Base-by-base conservation (phyloP, 805 yeast genomes). In the Ogataea neopini region DNA sequence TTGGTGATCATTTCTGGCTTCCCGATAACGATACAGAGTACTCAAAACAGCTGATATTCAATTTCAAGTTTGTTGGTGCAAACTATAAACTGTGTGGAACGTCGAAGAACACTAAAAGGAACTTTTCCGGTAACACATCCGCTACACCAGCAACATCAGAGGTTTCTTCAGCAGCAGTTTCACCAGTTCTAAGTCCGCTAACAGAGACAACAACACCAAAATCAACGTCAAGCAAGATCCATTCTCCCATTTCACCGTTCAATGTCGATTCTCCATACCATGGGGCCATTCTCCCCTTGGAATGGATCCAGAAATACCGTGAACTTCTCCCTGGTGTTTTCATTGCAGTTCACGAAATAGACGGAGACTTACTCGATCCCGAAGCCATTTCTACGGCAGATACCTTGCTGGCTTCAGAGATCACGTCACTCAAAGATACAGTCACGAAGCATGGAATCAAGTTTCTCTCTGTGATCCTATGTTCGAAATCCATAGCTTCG, bases 281-380 rank as follows among this genome's bases (percentile, higher is more conserved):
- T 1, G 64, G 71, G 29, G 72, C 74, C 0, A 52, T 79, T 1
- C 56, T 79, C 25, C 68, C 76, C 1, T 52, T 59, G 1, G 66
- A 75, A 20, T 83, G 88, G 88, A 49, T 81, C 11, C 69, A 71
- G 29, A 81, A 80, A 56, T 79, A 81, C 55, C 64, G 67, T 22
- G 66, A 70, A n/a, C 46, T 65, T 3, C 35, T 69, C n/a, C 87
- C 88, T 0, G 54, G 75, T 1, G 72, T 76, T 0, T 71, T 74
- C 35, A 63, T 82, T 2, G 59, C 75, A 2, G 70, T 79, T 30
- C 72, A 73, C 53, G 73, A 73, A 41, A 50, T 77, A 11, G 59
- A 55, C 18, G 53, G 64, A 9, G 73, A 69, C 17, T 55, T 59
- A 3, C 50, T 57, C 1, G 65, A 63, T 20, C 45, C 34, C 1